Evolutionary conservation across 306 rosid species (phyloP), one percentile per base, ranked within the genome.

Genomic region (Cucurbita ficifolia): DNA sequence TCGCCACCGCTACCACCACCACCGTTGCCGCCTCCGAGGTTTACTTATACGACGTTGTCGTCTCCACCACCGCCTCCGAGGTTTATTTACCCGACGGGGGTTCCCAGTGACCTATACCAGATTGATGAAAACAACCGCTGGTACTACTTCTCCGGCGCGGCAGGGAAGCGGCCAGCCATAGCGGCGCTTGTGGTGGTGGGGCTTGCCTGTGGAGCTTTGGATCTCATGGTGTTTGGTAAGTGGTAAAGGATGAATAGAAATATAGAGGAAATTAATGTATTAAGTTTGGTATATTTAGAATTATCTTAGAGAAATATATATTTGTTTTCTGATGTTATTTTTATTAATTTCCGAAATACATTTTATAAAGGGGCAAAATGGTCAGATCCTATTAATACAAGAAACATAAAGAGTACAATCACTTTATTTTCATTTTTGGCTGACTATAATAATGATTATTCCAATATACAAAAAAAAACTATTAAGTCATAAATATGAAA

Each of bases 11-110:
- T 82, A 0, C 70, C 89, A 0, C 80, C 96, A 0, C 70, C 84
- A 0, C 75, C 77, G 17, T 52, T 85, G 13, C 95, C 96, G 0
- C 96, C 97, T 0, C 91, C 96, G 9, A 80, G 98, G 81, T 63
- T 93, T 59, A 59, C 38, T 29, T 59, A 59, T 59, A 33, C 65
- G 0, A 11, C 67, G 0, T 62, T 36, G 0, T 82, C 78, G 0
- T 85, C 29, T 10, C 8, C 88, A 6, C 86, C 86, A n/a, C 95
- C 96, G 0, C 96, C 97, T 1, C 91, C 96, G 13, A 80, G 97
- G 82, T 63, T 90, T 78, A 76, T 77, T 53, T 93, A 93, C 43
- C 87, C 89, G 39, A 79, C 70, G 1, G 76, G 98, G 1, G 81
- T 92, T 85, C 68, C 68, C 22, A 45, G 68, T 46, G 79, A 86